A percentile compares a stretch with the other conserved stretches of the same genome.
These are phyloP conservation scores for Rhizophagus prolifer DNA, from an alignment of 192 early-diverging fungal species.

Conservation along the genomic window DNA sequence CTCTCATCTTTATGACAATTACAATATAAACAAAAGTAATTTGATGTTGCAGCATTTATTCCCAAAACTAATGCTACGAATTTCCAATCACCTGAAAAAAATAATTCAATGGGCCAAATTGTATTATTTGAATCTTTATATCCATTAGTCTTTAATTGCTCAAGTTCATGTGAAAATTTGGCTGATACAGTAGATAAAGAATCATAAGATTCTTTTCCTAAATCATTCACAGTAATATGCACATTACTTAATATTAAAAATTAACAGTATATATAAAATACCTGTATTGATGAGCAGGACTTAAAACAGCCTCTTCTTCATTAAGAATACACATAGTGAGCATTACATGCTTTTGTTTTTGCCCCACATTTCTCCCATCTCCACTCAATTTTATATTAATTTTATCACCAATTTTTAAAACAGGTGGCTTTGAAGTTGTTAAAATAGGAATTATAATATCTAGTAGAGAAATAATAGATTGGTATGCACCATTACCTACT, in stretches of 20 bases:
- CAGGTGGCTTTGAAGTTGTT: background rate
- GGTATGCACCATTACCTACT: background rate
- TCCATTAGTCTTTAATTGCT: background rate
- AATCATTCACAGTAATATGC: background rate
- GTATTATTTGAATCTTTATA: conserved; percentile 4
- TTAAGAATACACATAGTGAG: background rate
- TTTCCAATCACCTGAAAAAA: conserved; percentile 6
- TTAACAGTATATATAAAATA: background rate
- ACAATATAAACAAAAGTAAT: conserved; percentile 12
- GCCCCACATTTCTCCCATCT: background rate
- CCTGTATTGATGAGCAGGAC: background rate
- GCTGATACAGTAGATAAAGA: background rate
- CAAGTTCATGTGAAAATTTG: background rate
- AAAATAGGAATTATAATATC: background rate
- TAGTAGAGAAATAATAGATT: background rate
- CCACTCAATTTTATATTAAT: background rate
- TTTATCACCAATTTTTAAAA: background rate
- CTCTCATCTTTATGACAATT: conserved; percentile 1
- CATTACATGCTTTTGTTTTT: background rate
- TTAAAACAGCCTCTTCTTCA: background rate
- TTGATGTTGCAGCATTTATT: background rate
- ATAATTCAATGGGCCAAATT: background rate
- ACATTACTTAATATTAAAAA: background rate
- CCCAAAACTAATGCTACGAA: background rate
- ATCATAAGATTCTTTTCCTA: background rate